Evolutionary conservation across 768 basidiomycete species (phyloP).

Genomic region (Podaxis rugospora): DNA sequence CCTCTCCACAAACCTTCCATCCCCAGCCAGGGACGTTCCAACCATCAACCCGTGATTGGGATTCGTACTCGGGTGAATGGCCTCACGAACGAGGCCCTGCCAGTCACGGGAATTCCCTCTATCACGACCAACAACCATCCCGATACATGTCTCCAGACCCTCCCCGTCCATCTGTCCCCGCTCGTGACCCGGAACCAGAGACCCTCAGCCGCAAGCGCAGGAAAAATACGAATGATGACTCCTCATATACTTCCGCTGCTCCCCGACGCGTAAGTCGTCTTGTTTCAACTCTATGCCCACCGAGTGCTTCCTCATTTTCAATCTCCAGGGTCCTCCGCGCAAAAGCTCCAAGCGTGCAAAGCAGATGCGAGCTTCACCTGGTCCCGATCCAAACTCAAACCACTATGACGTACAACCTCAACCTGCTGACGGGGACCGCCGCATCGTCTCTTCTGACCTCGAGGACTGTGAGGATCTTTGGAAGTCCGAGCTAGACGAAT

Average conservation of each 20-base stretch:
- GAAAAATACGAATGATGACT: constrained; percentile 43
- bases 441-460: constrained; percentile 67
- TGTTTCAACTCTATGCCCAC: constrained; percentile 1
- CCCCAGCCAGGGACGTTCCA: constrained; percentile 9
- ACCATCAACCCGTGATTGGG: constrained; percentile 12
- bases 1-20: constrained; percentile 1
- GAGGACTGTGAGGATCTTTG: constrained; percentile 80
- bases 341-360: constrained; percentile 17
- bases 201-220: constrained; percentile 44
- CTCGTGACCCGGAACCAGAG: constrained; percentile 7
- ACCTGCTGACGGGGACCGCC: constrained; percentile 36
- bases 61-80: constrained; percentile 13
- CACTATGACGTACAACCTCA: constrained; percentile 17
- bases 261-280: constrained; percentile 51
- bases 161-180: not conserved
- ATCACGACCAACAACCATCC: constrained; percentile 8
- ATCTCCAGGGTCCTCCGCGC: constrained; percentile 3
- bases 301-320: not conserved
- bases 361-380: constrained; percentile 26
- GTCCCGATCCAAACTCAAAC: constrained; percentile 23
- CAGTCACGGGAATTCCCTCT: constrained; percentile 5
- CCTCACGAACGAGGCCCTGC: constrained; percentile 7
- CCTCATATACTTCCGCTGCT: constrained; percentile 44
- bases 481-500: constrained; percentile 64
- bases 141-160: constrained; percentile 12